These are phyloP conservation scores for Apiospora koreana DNA, from an alignment of 2,329 filamentous ascomycete species.

Conservation along the genomic window DNA sequence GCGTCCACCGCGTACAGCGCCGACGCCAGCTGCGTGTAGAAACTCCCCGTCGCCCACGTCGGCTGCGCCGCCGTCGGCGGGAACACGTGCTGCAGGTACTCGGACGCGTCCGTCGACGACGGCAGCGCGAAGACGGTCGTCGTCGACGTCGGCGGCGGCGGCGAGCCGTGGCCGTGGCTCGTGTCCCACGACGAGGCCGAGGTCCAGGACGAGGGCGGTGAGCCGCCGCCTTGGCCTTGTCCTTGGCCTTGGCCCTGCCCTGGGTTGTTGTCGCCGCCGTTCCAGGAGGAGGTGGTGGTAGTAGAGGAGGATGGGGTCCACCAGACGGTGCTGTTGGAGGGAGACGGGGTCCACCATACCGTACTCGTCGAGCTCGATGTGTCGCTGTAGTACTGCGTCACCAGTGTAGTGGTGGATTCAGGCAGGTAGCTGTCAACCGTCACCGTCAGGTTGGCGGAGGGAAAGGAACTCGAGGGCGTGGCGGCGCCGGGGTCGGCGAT, in stretches of 20 bases:
- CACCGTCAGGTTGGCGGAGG: not conserved
- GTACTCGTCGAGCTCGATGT: not conserved
- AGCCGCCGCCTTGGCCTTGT: not conserved
- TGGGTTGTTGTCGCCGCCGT: not conserved
- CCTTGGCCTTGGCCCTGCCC: too few species aligned
- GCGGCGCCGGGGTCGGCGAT: not conserved
- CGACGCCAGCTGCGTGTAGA: slow-evolving; percentile 20
- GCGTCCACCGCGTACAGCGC: slow-evolving; percentile 21
- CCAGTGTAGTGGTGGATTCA: not conserved
- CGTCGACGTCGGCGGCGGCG: not conserved
- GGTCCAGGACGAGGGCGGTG: not conserved
- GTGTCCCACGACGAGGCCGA: not conserved
- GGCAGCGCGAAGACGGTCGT: slow-evolving; percentile 10
- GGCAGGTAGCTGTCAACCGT: not conserved
- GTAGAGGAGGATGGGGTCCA: not conserved
- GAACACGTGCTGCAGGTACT: slow-evolving; percentile 14
- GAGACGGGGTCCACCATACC: not conserved
- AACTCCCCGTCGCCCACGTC: slow-evolving; percentile 22
- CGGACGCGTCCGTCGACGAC: slow-evolving; percentile 11
- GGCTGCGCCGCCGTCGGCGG: slow-evolving; percentile 14
- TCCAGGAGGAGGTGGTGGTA: not conserved
- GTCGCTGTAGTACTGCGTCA: not conserved
- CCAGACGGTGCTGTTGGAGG: not conserved
- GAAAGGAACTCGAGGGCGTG: not conserved
- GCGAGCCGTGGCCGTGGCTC: not conserved